A percentile compares a stretch with the other conserved stretches of the same genome.
phyloP scores from a whole-genome alignment of 1,284 basidiomycete species.

The Sutorius eximius region DNA sequence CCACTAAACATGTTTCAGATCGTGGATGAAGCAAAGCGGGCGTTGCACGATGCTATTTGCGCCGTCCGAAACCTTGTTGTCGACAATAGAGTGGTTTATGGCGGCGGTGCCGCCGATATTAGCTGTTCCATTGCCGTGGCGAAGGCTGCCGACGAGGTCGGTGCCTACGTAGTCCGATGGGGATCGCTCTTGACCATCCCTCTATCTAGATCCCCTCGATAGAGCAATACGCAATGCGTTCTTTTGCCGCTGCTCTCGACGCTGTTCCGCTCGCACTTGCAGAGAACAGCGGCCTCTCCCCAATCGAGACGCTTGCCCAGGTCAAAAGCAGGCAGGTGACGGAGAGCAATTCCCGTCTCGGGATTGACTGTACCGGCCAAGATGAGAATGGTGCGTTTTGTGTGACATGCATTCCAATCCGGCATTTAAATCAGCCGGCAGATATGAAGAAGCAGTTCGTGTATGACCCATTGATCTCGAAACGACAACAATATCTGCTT shows the following conservation, averaged over 20 bases:
- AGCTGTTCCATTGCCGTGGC: slow-evolving; percentile 91
- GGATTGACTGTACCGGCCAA: slow-evolving; percentile 90
- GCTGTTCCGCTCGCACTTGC: slow-evolving; percentile 92
- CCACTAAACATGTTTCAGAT: slow-evolving; percentile 55
- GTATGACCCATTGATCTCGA: slow-evolving; percentile 95
- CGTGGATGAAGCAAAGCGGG: slow-evolving; percentile 97
- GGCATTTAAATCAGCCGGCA: slow-evolving; percentile 33
- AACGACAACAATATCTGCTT: slow-evolving; percentile 94
- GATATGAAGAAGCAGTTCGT: slow-evolving; percentile 99
- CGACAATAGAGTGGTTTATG: slow-evolving; percentile 97
- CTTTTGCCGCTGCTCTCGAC: slow-evolving; percentile 93
- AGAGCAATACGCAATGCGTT: slow-evolving; percentile 99
- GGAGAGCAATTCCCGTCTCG: slow-evolving; percentile 82
- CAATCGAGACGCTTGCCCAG: slow-evolving; percentile 94
- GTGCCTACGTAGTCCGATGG: slow-evolving; percentile 15
- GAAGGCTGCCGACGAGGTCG: slow-evolving; percentile 90
- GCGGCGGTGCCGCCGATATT: slow-evolving; percentile 97
- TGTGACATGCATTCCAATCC: background rate
- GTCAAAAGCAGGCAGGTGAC: slow-evolving; percentile 93
- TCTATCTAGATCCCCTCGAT: slow-evolving; percentile 81
- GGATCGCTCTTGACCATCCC: background rate
- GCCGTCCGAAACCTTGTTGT: slow-evolving; percentile 94
- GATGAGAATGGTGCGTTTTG: slow-evolving; percentile 78
- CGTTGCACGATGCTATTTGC: slow-evolving; percentile 96
- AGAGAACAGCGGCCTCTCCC: slow-evolving; percentile 95